phyloP scores from a whole-genome alignment of 1,139 yeast species.

The Zygosaccharomyces pseudobailii region DNA sequence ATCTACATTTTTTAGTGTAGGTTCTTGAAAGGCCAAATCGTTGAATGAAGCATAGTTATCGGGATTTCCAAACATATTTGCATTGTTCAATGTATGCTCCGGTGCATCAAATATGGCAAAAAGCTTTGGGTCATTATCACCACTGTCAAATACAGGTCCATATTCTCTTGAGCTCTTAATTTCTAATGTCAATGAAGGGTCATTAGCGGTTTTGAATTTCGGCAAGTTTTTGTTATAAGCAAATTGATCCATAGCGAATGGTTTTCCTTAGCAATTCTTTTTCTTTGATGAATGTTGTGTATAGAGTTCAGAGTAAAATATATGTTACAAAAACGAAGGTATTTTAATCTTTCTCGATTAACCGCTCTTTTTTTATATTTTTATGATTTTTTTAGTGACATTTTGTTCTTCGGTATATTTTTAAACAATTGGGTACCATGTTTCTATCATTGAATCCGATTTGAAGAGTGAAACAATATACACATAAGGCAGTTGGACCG shows the following conservation, averaged over 20 bases:
- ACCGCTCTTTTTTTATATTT: conserved; percentile 2
- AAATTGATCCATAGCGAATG: conserved; percentile 4
- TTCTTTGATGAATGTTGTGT: neutral
- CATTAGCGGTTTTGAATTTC: conserved; percentile 2
- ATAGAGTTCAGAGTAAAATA: neutral
- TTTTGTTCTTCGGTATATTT: neutral
- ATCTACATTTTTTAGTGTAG: conserved; percentile 3
- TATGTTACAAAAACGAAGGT: neutral
- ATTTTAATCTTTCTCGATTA: conserved; percentile 1
- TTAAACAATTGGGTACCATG: neutral
- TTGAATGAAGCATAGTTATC: neutral
- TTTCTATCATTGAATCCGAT: neutral
- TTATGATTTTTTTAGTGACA: neutral
- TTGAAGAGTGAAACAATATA: neutral
- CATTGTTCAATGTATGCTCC: conserved; percentile 1
- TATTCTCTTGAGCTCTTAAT: conserved; percentile 4
- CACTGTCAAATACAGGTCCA: conserved; percentile 6
- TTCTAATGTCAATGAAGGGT: conserved; percentile 7
- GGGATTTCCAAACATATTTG: conserved; percentile 2
- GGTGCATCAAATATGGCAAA: conserved; percentile 10
- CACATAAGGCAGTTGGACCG: too few relatives aligned
- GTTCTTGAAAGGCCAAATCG: conserved; percentile 1
- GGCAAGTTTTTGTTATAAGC: conserved; percentile 2
- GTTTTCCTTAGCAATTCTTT: neutral
- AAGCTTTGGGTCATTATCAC: conserved; percentile 7